phyloP scores from a whole-genome alignment of 371 early-diverging fungal species.

The Phascolomyces articulosus region DNA sequence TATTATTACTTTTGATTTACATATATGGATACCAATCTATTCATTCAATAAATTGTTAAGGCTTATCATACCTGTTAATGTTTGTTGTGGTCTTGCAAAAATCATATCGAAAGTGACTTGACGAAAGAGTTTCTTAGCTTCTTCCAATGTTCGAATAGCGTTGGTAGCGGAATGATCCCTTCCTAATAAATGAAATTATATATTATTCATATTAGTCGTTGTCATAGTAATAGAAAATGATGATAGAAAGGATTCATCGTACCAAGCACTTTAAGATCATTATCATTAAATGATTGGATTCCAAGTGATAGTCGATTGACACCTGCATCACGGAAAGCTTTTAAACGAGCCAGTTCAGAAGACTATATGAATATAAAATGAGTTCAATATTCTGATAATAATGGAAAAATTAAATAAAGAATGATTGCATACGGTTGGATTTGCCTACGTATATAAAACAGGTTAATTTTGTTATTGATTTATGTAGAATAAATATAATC shows the following conservation, averaged over 20 bases:
- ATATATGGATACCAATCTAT: too few species aligned
- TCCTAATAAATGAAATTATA: constrained; percentile 46
- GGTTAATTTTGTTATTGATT: too few species aligned
- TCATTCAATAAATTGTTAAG: too few species aligned
- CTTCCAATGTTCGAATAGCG: constrained; percentile 56
- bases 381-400: not conserved
- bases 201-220: too few species aligned
- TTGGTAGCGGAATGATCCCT: constrained; percentile 75
- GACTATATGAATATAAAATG: constrained; percentile 38
- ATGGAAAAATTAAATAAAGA: not conserved
- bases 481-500: too few species aligned
- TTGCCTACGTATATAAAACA: too few species aligned
- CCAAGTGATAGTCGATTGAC: constrained; percentile 85
- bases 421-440: constrained; percentile 61
- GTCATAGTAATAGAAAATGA: too few species aligned
- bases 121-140: constrained; percentile 61
- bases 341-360: constrained; percentile 44
- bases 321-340: constrained; percentile 60
- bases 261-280: constrained; percentile 48
- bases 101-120: constrained; percentile 85
- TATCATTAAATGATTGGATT: constrained; percentile 72
- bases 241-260: too few species aligned
- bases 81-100: constrained; percentile 82
- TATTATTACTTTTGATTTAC: too few species aligned
- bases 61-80: constrained; percentile 34